phyloP scores from a whole-genome alignment of 257 asterid species.

The Nicotiana otophora region DNA sequence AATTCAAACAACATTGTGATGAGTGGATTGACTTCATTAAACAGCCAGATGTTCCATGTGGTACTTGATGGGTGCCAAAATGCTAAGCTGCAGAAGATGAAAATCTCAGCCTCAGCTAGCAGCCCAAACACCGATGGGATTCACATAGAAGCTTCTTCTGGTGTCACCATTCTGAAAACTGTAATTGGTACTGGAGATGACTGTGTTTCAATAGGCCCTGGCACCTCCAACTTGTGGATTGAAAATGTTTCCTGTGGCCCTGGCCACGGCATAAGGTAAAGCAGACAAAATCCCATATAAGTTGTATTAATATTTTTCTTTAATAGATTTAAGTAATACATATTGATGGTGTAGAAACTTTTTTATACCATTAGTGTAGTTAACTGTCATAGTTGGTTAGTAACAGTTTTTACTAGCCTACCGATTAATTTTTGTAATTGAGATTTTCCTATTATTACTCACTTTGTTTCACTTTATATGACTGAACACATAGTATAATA shows the following conservation, averaged over 20 bases:
- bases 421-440: too few species aligned
- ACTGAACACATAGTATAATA: too few species aligned
- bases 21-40: constrained; percentile 9
- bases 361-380: too few species aligned
- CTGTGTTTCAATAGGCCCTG: constrained; percentile 13
- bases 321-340: too few species aligned
- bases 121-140: constrained; percentile 15
- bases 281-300: background rate
- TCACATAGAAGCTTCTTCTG: background rate
- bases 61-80: constrained; percentile 8
- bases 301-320: too few species aligned
- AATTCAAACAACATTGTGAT: constrained; percentile 11
- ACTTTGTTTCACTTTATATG: too few species aligned
- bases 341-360: too few species aligned
- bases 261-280: constrained; percentile 11
- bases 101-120: constrained; percentile 8
- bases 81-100: constrained; percentile 3
- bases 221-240: constrained; percentile 10
- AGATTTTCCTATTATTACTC: too few species aligned
- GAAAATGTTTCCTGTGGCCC: constrained; percentile 10
- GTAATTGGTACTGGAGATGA: constrained; percentile 4
- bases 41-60: constrained; percentile 12
- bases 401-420: too few species aligned
- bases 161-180: background rate
- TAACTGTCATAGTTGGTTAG: too few species aligned